A percentile compares a stretch with the other conserved stretches of the same genome.
Evolutionary conservation across 1,284 basidiomycete species (phyloP).

Genomic region (Ustilago lituana): DNA sequence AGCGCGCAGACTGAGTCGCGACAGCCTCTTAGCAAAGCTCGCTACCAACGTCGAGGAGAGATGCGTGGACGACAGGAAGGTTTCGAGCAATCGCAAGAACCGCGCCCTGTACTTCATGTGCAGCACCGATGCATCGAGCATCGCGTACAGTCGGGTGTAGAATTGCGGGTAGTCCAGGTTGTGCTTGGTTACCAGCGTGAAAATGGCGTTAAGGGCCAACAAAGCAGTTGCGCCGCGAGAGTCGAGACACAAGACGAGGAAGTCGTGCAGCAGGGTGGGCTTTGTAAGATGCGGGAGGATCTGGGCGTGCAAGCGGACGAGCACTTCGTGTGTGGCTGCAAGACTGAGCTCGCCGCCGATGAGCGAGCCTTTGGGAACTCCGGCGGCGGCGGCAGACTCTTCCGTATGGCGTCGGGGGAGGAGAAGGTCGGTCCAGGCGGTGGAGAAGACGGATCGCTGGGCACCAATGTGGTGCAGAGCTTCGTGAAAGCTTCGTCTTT

Average conservation of each 20-base stretch:
- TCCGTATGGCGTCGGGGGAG: conserved; percentile 68
- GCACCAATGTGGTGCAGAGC: conserved; percentile 76
- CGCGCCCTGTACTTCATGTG: conserved; percentile 91
- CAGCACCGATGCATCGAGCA: conserved; percentile 79
- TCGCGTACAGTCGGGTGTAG: conserved; percentile 90
- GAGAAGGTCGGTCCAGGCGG: conserved; percentile 79
- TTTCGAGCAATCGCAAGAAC: conserved; percentile 90
- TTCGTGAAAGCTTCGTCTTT: conserved; percentile 61
- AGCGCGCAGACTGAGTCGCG: conserved; percentile 82
- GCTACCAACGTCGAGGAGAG: conserved; percentile 88
- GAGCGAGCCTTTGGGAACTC: conserved; percentile 13
- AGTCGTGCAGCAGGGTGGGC: conserved; percentile 84
- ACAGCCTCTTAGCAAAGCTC: conserved; percentile 90
- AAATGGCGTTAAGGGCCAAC: conserved; percentile 89
- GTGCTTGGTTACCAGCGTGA: conserved; percentile 88
- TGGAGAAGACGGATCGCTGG: conserved; percentile 81
- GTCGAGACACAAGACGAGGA: conserved; percentile 85
- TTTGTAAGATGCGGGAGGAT: conserved; percentile 85
- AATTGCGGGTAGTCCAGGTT: conserved; percentile 97
- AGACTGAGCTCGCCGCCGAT: conserved; percentile 69
- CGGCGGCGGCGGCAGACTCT: conserved; percentile 16
- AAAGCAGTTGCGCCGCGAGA: conserved; percentile 79
- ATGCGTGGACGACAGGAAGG: conserved; percentile 91
- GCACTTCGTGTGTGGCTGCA: conserved; percentile 72
- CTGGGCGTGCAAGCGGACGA: conserved; percentile 83